A percentile compares a stretch with the other conserved stretches of the same genome.
Evolutionary conservation across 2,329 filamentous ascomycete genomes (phyloP).

Genomic region (Alternaria ventricosa): DNA sequence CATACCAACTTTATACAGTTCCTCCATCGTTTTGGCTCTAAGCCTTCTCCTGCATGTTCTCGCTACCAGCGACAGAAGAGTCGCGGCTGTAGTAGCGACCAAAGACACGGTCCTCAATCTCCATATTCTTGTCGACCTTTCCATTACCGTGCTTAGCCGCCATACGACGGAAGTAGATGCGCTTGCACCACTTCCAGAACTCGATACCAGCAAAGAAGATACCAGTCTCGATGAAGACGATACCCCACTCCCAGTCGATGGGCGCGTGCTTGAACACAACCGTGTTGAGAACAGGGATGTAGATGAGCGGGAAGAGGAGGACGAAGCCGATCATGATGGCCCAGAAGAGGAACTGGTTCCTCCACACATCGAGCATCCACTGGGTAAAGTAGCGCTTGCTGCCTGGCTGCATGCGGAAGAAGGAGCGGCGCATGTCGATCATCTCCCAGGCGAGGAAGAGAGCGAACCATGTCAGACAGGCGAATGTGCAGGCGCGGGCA

Average conservation of each 20-base stretch:
- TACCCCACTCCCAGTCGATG: constrained; percentile 73
- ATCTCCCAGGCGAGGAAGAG: constrained; percentile 82
- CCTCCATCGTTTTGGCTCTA: background rate
- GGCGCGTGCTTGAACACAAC: constrained; percentile 70
- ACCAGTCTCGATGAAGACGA: constrained; percentile 66
- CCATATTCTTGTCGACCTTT: constrained; percentile 18
- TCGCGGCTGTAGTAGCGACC: constrained; percentile 21
- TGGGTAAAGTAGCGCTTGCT: constrained; percentile 58
- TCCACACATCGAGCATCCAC: constrained; percentile 72
- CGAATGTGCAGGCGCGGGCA: constrained; percentile 75
- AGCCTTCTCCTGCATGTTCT: constrained; percentile 5
- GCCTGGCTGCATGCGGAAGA: constrained; percentile 75
- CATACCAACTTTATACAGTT: background rate
- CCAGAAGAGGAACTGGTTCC: constrained; percentile 69
- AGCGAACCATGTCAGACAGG: constrained; percentile 76
- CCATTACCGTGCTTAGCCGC: constrained; percentile 15
- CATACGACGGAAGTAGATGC: constrained; percentile 49
- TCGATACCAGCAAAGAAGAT: constrained; percentile 71
- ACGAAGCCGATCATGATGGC: constrained; percentile 53
- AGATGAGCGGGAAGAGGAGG: constrained; percentile 58
- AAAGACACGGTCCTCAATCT: constrained; percentile 27
- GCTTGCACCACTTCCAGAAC: constrained; percentile 71
- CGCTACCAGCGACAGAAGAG: background rate
- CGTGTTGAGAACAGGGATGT: constrained; percentile 72
- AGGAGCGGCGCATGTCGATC: constrained; percentile 72